A percentile compares a stretch with the other conserved stretches of the same genome.
These are phyloP conservation scores for Phanerodontia chrysosporium DNA, from an alignment of 768 basidiomycete species.

Conservation along the genomic window DNA sequence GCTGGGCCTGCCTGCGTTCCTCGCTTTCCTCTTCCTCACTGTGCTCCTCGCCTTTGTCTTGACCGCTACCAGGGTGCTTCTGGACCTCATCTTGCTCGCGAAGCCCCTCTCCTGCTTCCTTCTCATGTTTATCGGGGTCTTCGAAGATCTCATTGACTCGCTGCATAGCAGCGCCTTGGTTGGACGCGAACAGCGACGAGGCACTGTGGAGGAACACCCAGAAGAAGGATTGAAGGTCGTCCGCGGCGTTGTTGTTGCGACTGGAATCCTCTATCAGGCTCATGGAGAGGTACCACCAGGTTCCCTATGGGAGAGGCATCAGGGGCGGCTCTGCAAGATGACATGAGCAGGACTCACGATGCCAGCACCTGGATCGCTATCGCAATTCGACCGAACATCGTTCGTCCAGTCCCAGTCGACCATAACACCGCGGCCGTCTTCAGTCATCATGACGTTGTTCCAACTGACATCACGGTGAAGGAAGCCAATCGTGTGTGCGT, in stretches of 20 bases:
- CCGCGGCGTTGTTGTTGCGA: background rate
- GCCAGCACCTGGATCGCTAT: no score
- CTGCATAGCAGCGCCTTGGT: no score
- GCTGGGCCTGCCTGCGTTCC: no score
- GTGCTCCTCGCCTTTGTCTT: no score
- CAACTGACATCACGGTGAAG: conserved; percentile 11
- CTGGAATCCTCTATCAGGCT: background rate
- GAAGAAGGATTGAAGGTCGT: background rate
- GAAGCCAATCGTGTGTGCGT: background rate
- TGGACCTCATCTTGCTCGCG: no score
- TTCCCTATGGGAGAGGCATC: background rate
- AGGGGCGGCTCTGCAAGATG: background rate
- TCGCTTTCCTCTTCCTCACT: no score
- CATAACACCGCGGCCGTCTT: conserved; percentile 2
- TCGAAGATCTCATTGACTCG: no score
- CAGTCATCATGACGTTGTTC: conserved; percentile 7
- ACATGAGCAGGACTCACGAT: no score
- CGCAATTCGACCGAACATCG: background rate
- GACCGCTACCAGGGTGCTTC: no score
- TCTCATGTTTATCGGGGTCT: no score
- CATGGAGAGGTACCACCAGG: background rate
- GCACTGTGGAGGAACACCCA: background rate
- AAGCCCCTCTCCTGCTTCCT: no score
- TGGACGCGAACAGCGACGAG: no score
- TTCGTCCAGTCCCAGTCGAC: conserved; percentile 8